Percentiles rank a stretch among this genome's conserved stretches.
phyloP scores from a whole-genome alignment of 2,329 filamentous ascomycete genomes.

The Diaporthe ampelina region DNA sequence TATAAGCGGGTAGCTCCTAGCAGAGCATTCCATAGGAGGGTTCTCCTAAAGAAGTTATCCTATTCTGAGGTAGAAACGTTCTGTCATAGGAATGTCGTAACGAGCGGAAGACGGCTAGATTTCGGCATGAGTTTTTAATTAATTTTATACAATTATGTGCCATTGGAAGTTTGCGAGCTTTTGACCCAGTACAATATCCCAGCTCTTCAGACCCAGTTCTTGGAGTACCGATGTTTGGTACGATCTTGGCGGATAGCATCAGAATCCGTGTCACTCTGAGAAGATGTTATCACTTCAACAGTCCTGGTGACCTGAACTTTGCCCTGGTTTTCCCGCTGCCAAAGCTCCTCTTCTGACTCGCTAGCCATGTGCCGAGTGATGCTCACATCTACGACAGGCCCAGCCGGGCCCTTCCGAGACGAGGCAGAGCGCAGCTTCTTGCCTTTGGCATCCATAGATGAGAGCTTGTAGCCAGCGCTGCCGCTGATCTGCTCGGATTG shows the following conservation, averaged over 20 bases:
- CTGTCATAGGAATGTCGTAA: too few relatives aligned
- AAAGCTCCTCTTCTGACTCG: slow-evolving; percentile 21
- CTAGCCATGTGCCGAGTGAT: slow-evolving; percentile 21
- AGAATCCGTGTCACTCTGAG: not conserved
- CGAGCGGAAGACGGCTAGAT: too few relatives aligned
- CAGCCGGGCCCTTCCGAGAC: not conserved
- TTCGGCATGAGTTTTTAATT: too few relatives aligned
- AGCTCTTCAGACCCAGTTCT: not conserved
- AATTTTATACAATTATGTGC: too few relatives aligned
- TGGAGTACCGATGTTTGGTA: not conserved
- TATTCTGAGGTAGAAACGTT: too few relatives aligned
- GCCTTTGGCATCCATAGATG: not conserved
- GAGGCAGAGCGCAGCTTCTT: not conserved
- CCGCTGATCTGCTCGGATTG: slow-evolving; percentile 6
- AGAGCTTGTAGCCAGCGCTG: slow-evolving; percentile 19
- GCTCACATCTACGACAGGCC: slow-evolving; percentile 2
- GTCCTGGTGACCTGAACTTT: not conserved
- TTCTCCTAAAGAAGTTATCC: too few relatives aligned
- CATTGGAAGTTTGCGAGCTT: too few relatives aligned
- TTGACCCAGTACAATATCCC: too few relatives aligned
- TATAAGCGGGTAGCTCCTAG: too few relatives aligned
- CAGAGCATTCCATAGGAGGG: too few relatives aligned
- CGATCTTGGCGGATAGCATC: not conserved
- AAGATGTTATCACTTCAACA: not conserved
- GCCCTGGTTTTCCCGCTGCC: slow-evolving; percentile 9